These are phyloP conservation scores for Carpinus fangiana DNA, from an alignment of 306 rosid genomes.

Conservation along the genomic window DNA sequence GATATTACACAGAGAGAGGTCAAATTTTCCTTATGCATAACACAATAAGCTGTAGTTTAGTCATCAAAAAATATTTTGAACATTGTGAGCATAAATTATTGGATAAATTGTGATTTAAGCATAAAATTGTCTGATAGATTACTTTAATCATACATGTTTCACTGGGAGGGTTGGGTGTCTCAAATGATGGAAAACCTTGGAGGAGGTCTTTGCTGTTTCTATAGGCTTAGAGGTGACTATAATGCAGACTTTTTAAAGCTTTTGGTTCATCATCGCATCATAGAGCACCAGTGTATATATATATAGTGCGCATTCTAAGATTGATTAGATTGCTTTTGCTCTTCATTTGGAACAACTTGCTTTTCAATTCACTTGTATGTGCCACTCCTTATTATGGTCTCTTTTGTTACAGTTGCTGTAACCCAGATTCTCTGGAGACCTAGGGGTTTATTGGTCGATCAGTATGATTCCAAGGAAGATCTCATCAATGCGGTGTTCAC, in stretches of 20 bases:
- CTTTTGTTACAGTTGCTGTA: conserved; percentile 75
- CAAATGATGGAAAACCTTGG: background rate
- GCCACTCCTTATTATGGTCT: conserved; percentile 7
- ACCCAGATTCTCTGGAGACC: conserved; percentile 94
- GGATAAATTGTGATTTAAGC: too few species aligned
- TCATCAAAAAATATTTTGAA: too few species aligned
- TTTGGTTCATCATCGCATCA: background rate
- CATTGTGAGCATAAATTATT: too few species aligned
- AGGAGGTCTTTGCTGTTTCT: background rate
- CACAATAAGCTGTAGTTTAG: too few species aligned
- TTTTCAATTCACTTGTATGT: conserved; percentile 1
- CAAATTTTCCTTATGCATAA: too few species aligned
- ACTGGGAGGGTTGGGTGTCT: background rate
- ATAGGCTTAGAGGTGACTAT: background rate
- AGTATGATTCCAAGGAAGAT: conserved; percentile 94
- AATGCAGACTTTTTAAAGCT: background rate
- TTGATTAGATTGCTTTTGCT: background rate
- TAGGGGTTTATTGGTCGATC: conserved; percentile 89
- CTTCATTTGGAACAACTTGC: background rate
- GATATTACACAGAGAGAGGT: too few species aligned
- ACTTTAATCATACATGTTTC: background rate
- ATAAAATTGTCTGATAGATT: too few species aligned
- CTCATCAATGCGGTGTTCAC: conserved; percentile 94
- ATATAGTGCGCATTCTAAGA: too few species aligned
- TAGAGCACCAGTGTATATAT: too few species aligned